Conservation (phyloP, 345 rosid species). For the Citrus hindsii region DNA sequence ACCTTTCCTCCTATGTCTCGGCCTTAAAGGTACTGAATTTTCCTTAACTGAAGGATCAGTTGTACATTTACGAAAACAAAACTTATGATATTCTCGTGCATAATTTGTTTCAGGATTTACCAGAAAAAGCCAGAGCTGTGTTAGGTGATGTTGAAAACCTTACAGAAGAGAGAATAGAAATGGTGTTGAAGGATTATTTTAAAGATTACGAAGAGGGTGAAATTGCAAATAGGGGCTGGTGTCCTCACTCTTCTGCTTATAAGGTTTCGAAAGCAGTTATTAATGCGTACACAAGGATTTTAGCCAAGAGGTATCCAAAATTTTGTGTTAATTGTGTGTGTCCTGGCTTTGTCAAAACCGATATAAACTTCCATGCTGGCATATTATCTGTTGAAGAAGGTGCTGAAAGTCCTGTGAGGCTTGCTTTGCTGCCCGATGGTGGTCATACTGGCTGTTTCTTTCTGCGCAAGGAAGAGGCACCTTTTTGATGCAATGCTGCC, state of each 20-base stretch:
- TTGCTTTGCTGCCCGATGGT: conserved; percentile 30
- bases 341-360: conserved; percentile 49
- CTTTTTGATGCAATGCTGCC: background rate
- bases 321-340: conserved; percentile 43
- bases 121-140: conserved; percentile 36
- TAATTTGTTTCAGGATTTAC: conserved; percentile 24
- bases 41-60: background rate
- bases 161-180: conserved; percentile 41
- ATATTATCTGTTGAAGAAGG: conserved; percentile 23
- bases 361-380: conserved; percentile 28
- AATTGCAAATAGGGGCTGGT: conserved; percentile 35
- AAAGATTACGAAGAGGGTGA: conserved; percentile 40
- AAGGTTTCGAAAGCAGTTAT: conserved; percentile 39
- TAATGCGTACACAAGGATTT: conserved; percentile 42
- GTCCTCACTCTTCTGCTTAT: conserved; percentile 26
- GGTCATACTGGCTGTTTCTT: conserved; percentile 39
- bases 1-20: conserved; percentile 19
- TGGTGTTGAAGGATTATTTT: conserved; percentile 30
- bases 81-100: background rate
- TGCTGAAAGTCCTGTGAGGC: conserved; percentile 23
- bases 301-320: conserved; percentile 34
- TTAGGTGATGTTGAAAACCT: conserved; percentile 39
- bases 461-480: background rate
- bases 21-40: conserved; percentile 21
- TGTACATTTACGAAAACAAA: no score